These are phyloP conservation scores for Polygonum maritimum DNA, from an alignment of 148 eudicot genomes.

Conservation along the genomic window DNA sequence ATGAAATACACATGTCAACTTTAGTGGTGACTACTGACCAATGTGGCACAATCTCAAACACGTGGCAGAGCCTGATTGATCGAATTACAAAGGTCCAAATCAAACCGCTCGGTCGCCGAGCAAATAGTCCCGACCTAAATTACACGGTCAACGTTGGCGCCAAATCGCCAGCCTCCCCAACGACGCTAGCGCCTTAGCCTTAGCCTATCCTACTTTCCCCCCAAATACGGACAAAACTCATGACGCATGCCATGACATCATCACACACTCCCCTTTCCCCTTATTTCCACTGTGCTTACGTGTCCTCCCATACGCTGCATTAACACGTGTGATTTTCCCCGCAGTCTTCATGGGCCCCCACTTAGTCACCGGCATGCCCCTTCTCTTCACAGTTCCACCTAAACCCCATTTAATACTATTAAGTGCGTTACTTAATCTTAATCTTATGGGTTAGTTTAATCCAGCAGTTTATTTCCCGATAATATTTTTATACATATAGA, in stretches of 20 bases:
- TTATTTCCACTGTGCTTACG: neutral
- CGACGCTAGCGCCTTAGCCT: too few species aligned
- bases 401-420: neutral
- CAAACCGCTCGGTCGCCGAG: neutral
- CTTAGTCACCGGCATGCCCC: neutral
- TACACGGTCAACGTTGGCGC: constrained; percentile 2
- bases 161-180: neutral
- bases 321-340: neutral
- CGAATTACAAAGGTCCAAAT: neutral
- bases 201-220: neutral
- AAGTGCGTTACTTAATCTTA: neutral
- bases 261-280: neutral
- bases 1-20: neutral
- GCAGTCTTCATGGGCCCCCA: neutral
- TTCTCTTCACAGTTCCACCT: neutral
- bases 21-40: neutral
- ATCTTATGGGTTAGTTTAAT: neutral
- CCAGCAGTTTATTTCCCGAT: neutral
- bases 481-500: too few species aligned
- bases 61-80: neutral
- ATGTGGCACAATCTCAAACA: neutral
- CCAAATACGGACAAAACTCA: neutral
- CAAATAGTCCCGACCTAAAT: neutral
- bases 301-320: neutral
- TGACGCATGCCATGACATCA: constrained; percentile 3